Evolutionary conservation across 1,284 basidiomycete species (phyloP), one percentile per base, ranked within the genome.

Genomic region (Ceratobasidium sp.): DNA sequence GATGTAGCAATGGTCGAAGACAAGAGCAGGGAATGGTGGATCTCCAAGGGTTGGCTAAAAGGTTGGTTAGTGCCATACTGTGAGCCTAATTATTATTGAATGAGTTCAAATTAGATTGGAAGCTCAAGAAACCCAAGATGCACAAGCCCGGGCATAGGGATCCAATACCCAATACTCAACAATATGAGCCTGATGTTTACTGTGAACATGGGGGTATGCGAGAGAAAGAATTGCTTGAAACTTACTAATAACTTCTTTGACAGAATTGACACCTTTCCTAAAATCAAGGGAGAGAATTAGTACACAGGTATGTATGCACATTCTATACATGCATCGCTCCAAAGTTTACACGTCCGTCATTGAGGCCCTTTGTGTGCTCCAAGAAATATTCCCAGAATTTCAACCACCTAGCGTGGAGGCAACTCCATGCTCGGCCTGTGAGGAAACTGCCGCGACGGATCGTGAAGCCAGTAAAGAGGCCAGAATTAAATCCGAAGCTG

Each of bases 1-100:
- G 60, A 74, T 1, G 28, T 50, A 26, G 39, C 50, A 23, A 64
- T 64, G 55, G 16, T 21, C 32, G 43, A 39, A 18, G 43, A 55
- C 23, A 67, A 64, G 26, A 41, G 58, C 46, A 59, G 45, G 23
- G 50, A 28, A 1, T 74, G 55, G 64, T 74, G 74, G 74, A 70
- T 74, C 23, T 74, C 74, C 9, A 74, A 74, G 57, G 53, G 52
- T 32, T 74, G 74, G 74, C 48, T 74, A 12, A 73, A 62, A 52
- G 72, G 74, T 70, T 14, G 34, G 57, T 55, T 8, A 43, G 3
- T 32, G 2, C 5, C 18, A 12, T n/a, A 18, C 32, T 14, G 32
- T 41, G 21, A 21, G 16, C n/a, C n/a, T 10, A 21, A 34, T 32
- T 9, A 21, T 10, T 28, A 8, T 1, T 41, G 28, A 18, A 30